Evolutionary conservation across 2,329 filamentous ascomycete genomes (phyloP).

Genomic region (Meredithiella fracta): DNA sequence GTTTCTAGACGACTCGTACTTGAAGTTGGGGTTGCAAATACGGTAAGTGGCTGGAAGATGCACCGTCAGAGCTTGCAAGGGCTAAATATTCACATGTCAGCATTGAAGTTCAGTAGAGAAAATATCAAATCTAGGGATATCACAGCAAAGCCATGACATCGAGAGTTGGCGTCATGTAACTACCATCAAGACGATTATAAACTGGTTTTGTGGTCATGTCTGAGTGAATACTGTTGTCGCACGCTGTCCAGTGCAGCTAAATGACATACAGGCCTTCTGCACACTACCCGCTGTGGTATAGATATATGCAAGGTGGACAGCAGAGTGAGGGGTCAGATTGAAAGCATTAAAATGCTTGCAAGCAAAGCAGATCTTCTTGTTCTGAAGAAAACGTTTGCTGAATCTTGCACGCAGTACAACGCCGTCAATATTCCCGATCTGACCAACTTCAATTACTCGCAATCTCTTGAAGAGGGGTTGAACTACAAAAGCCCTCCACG

Average conservation of each 20-base stretch:
- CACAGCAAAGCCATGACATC: too few species aligned
- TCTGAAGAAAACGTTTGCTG: too few species aligned
- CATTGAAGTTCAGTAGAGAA: too few species aligned
- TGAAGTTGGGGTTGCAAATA: conserved; percentile 95
- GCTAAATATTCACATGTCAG: conserved; percentile 36
- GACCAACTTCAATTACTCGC: neutral
- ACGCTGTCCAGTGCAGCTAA: neutral
- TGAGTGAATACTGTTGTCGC: neutral
- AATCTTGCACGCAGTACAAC: too few species aligned
- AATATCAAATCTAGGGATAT: too few species aligned
- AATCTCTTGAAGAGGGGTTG: too few species aligned
- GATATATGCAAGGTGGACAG: too few species aligned
- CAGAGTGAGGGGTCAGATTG: neutral
- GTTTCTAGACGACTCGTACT: conserved; percentile 96
- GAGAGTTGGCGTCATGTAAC: neutral
- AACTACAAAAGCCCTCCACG: too few species aligned
- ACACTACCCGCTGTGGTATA: too few species aligned
- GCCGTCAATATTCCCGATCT: neutral
- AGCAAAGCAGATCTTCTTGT: too few species aligned
- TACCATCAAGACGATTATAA: neutral
- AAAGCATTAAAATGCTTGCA: too few species aligned
- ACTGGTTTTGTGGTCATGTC: neutral
- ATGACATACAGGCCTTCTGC: neutral
- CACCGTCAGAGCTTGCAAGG: conserved; percentile 83
- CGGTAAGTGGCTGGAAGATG: conserved; percentile 91